Conservation (phyloP, 2,329 filamentous ascomycete species). For the Diaporthe vexans region DNA sequence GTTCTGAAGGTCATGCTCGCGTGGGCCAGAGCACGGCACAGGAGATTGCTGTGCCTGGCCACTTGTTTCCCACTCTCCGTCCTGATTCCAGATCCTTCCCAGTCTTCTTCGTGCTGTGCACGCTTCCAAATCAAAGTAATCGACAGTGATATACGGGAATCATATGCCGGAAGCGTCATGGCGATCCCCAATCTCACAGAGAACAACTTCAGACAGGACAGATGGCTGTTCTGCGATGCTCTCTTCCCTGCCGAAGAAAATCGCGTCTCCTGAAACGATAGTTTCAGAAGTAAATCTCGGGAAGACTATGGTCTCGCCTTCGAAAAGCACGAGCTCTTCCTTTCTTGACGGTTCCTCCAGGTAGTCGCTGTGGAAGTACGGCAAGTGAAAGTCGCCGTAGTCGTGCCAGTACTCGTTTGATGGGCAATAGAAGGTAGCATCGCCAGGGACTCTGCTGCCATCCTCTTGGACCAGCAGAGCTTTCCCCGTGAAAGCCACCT, state of each 20-base stretch:
- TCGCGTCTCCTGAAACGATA: conserved; percentile 3
- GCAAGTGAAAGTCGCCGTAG: too few species aligned
- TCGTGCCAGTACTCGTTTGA: too few species aligned
- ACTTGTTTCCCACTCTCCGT: neutral
- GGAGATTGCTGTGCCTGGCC: too few species aligned
- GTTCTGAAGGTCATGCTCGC: neutral
- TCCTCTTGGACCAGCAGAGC: neutral
- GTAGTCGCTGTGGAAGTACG: too few species aligned
- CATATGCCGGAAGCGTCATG: neutral
- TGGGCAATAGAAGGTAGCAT: neutral
- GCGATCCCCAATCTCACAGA: neutral
- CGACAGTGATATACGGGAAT: neutral
- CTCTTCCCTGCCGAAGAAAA: neutral
- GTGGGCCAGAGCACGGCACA: too few species aligned
- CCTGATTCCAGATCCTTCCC: too few species aligned
- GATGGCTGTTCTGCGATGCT: too few species aligned
- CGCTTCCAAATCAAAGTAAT: too few species aligned
- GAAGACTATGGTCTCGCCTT: neutral
- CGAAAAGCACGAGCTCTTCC: neutral
- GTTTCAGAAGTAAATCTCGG: accelerated
- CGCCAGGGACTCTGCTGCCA: neutral
- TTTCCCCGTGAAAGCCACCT: neutral
- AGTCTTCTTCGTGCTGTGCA: neutral
- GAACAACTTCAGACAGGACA: too few species aligned
- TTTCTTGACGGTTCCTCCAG: neutral